A percentile compares a stretch with the other conserved stretches of the same genome.
phyloP scores from a whole-genome alignment of 495 filamentous ascomycete genomes.

The Podospora conica region DNA sequence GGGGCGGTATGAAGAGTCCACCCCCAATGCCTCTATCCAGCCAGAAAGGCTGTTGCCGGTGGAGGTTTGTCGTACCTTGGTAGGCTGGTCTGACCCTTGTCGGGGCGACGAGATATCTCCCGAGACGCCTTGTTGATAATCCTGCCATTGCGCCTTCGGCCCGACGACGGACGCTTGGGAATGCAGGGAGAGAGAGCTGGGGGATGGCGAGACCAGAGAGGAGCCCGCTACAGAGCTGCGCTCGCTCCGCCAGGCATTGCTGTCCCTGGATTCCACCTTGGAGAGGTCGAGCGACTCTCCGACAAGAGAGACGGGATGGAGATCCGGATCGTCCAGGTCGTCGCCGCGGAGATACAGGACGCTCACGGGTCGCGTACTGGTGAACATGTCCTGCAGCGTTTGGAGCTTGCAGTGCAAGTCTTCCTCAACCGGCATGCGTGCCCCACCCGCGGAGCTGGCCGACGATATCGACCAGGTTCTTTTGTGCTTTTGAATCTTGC shows the following conservation, averaged over 20 bases:
- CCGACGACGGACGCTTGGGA: constrained; percentile 42
- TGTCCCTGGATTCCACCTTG: constrained; percentile 52
- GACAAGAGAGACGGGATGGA: constrained; percentile 70
- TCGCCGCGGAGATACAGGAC: constrained; percentile 77
- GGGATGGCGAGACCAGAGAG: constrained; percentile 66
- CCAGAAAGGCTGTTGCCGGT: constrained; percentile 56
- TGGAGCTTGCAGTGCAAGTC: constrained; percentile 81
- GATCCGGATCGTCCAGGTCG: constrained; percentile 81
- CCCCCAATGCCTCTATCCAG: constrained; percentile 87
- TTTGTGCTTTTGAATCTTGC: constrained; percentile 83
- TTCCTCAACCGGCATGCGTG: constrained; percentile 68
- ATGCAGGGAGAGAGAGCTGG: constrained; percentile 55
- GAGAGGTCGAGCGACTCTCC: constrained; percentile 59
- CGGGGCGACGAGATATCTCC: constrained; percentile 34
- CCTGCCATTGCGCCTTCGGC: constrained; percentile 47
- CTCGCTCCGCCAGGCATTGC: constrained; percentile 49
- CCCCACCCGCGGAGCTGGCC: constrained; percentile 58
- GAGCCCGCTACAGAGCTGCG: constrained; percentile 48
- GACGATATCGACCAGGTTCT: constrained; percentile 96
- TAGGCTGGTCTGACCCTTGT: constrained; percentile 45
- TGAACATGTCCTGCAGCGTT: constrained; percentile 92
- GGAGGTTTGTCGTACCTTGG: constrained; percentile 40
- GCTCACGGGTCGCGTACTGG: constrained; percentile 79
- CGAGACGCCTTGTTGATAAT: constrained; percentile 35
- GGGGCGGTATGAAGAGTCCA: constrained; percentile 78